Conservation (phyloP, 306 rosid species). For the Sindora glabra region DNA sequence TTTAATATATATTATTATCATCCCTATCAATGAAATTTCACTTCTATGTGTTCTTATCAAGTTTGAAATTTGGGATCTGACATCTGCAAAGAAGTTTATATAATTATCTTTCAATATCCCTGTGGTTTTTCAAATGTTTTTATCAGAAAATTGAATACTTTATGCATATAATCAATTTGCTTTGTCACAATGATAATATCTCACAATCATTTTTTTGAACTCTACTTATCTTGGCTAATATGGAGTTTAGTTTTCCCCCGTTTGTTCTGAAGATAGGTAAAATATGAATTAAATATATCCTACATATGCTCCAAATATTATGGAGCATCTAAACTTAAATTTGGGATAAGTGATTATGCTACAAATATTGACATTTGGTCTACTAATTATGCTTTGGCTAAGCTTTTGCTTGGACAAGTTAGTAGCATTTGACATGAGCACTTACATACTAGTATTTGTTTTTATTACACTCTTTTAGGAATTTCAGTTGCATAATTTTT, state of each 20-base stretch:
- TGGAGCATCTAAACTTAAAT: constrained; percentile 92
- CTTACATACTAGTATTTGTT: neutral
- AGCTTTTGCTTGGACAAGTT: constrained; percentile 93
- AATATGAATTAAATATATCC: constrained; percentile 94
- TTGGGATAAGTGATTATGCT: constrained; percentile 96
- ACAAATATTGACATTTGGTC: constrained; percentile 94
- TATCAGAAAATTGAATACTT: too few species aligned
- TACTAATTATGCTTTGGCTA: constrained; percentile 92
- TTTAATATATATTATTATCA: too few species aligned
- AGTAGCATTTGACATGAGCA: constrained; percentile 11
- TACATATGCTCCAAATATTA: constrained; percentile 94
- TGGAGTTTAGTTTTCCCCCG: neutral
- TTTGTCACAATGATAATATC: too few species aligned
- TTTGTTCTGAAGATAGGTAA: constrained; percentile 50
- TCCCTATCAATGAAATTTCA: too few species aligned
- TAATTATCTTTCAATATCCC: too few species aligned
- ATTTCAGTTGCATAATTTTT: neutral
- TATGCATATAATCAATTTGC: too few species aligned
- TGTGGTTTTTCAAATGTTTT: too few species aligned
- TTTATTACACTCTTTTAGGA: neutral
- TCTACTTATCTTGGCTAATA: neutral
- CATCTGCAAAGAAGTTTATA: too few species aligned
- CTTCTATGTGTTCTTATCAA: too few species aligned
- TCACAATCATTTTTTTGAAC: neutral
- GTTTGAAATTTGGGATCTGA: too few species aligned